Evolutionary conservation across 257 asterid species (phyloP), one percentile per base, ranked within the genome.

Genomic region (Salvia splendens): DNA sequence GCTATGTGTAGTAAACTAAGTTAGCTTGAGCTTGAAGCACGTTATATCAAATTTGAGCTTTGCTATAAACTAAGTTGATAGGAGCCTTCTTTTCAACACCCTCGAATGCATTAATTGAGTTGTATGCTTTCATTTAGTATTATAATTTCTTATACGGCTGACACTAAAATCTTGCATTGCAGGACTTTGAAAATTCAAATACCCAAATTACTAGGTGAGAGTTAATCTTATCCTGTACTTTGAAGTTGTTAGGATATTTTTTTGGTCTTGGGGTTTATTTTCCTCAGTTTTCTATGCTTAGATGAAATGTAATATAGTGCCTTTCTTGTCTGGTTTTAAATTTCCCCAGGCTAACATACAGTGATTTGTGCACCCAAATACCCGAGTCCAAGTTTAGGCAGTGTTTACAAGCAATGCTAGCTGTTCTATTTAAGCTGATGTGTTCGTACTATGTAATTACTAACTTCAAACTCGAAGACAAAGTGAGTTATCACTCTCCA

Each of bases 311-410:
- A 75, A 55, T 71, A 64, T 42, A 53, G 72, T 61, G 67, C 64
- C 64, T 65, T 76, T 79, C 71, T 56, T 62, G 71, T 36, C 73
- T 77, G 78, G 68, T 74, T 54, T 63, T 69, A 16, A 50, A 74
- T 58, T 68, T 56, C 50, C 76, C 68, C 88, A 92, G 98, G 92
- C 91, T 94, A 71, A 94, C 98, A 42, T 94, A 87, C 88, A 89
- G 99, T 68, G 99, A 91, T 81, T 82, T 94, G 77, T 94, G 98
- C 86, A 77, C 68, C 75, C 88, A 79, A 78, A 85, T 94, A 77
- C 93, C 99, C 12, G 99, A 94, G 79, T 86, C 99, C 77, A 91
- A 87, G 87, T 89, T 89, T 75, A 87, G 98, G 84, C 86, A 82
- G 78, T 94, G 96, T 75, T 82, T 94, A 74, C 78, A 89, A 62